Evolutionary conservation across 257 asterid genomes (phyloP).

Genomic region (Sherardia arvensis): DNA sequence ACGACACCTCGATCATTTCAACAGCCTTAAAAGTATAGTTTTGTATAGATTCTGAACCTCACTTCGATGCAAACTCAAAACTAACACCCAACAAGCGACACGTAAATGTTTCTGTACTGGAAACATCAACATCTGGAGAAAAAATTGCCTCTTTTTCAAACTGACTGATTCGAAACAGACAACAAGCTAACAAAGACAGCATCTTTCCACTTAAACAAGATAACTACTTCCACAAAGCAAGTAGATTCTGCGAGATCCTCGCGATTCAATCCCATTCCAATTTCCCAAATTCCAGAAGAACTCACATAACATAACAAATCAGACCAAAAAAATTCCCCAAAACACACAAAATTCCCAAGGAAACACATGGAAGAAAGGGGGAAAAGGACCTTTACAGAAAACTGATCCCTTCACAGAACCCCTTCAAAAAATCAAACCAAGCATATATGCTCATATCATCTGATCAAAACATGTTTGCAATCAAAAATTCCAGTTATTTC

Average conservation of each 20-base stretch:
- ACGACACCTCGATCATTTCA: not conserved
- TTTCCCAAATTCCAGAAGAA: not conserved
- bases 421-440: constrained; percentile 9
- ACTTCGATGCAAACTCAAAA: not conserved
- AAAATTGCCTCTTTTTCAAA: not conserved
- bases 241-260: constrained; percentile 3
- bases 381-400: not conserved
- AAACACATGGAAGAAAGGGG: not conserved
- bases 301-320: not conserved
- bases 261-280: not conserved
- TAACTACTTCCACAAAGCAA: not conserved
- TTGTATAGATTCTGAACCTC: not conserved
- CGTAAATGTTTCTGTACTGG: not conserved
- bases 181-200: not conserved
- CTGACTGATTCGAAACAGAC: not conserved
- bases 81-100: not conserved
- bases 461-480: not conserved
- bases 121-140: not conserved
- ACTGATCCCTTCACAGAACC: constrained; percentile 11
- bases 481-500: constrained; percentile 10
- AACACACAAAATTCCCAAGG: not conserved
- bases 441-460: constrained; percentile 3
- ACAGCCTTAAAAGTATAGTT: not conserved
- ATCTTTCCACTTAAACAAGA: not conserved
- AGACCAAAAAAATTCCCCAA: not conserved